Base-by-base conservation (phyloP, 768 basidiomycete genomes). In the Xerocomus spinulosus region DNA sequence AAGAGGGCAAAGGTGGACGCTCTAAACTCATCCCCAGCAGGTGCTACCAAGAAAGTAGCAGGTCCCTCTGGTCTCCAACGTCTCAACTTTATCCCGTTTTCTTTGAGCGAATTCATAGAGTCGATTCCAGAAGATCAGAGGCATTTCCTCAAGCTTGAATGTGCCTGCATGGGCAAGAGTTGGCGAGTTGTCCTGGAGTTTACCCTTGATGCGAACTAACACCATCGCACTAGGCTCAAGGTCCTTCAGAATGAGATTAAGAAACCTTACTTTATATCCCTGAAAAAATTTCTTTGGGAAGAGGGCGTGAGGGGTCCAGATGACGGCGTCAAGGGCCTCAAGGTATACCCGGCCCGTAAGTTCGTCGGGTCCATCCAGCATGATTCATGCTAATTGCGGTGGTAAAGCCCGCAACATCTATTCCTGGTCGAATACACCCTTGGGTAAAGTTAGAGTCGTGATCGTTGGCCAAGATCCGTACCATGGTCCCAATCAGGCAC, bases 391-490 rank as follows among this genome's bases (percentile, higher is more conserved):
- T 36, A 18, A 32, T 42, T 51, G 42, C 54, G 71, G 47, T 32
- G 42, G 20, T 44, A 38, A 63, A 85, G 93, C 92, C 13, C 73
- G 75, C 53, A 81, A 95, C 60, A 87, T 96, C 46, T 96, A 96
- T 64, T 76, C 90, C 12, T 97, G 93, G 93, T 89, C 90, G 3
- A 78, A 85, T 47, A 93, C 91, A 24, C 90, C 91, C 3, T 70
- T 96, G 14, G 85, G 87, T 12, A 81, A 83, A 52, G 81, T 97
- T 52, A 84, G 82, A 62, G 87, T 92, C 23, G 91, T 96, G 41
- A 91, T 96, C 49, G 77, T 97, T 45, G 87, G 87, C 8, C 91
- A 92, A 68, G 92, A 93, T 72, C 91, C 91, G 23, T 93, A 92
- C 66, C 87, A 89, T 63, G 78, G 79, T 51, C 67, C 71, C 32